Evolutionary conservation across 2,329 filamentous ascomycete genomes (phyloP), one percentile per base, ranked within the genome.

Genomic region (Hymenoscyphus fraxineus): DNA sequence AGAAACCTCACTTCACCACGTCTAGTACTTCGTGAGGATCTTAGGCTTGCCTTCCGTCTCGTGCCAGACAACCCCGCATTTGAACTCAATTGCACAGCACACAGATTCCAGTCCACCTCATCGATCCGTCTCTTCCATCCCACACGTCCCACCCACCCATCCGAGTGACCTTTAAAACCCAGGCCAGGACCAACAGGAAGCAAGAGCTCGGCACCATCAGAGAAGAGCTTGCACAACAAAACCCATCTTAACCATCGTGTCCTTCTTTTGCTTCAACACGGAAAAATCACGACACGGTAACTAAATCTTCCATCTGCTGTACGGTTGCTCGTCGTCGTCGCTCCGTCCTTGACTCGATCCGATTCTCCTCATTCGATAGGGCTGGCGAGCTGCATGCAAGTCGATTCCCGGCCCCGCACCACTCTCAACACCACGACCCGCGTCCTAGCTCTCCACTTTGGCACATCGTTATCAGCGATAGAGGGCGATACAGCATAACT

Each of bases 121-220:
- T 10, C 35, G 6, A 35, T 35, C 35, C 35, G 35, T 35, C 9
- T 10, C 6, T 35, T 35, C 35, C 35, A 35, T 35, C 35, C 35
- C 9, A 27, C 27, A 27, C 27, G 27, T 27, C 27, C 27, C 27
- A 27, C 27, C 27, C 27, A 35, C 35, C 35, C 35, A 35, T 6
- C 35, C 35, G 35, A 35, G 2, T 3, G 35, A 35, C 35, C 35
- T 35, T 35, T 54, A 13, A 54, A 27, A 31, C 47, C 47, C 47
- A 54, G 35, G 35, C 35, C 22, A 54, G 47, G 47, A 27, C 55
- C 55, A 57, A 57, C 55, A 27, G 32, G 55, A 38, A 38, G 31
- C n/a, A 57, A 27, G n/a, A 32, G 55, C 55, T 31, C 22, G n/a
- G 55, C 55, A 57, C 55, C 55, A 57, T 57, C 55, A 57, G 16